Evolutionary conservation across 164 flowering plant genomes (phyloP), one percentile per base, ranked within the genome.

Genomic region (Umbilicus rupestris): DNA sequence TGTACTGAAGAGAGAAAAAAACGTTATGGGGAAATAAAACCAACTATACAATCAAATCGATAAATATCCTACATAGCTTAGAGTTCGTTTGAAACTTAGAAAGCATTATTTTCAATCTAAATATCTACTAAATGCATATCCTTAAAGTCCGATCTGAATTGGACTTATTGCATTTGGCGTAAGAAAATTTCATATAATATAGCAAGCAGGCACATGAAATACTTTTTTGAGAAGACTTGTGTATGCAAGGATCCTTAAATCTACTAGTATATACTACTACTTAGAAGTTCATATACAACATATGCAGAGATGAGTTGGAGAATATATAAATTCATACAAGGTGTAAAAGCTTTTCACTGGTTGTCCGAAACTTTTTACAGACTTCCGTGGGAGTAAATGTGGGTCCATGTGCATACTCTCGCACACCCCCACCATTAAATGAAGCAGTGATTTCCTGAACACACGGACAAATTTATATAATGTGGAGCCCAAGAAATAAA

Each of bases 301-400:
- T 28, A 30, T 30, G 29, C 7, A 55, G 60, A 55, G 5, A 55
- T 2, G 33, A 55, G 26, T n/a, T 28, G 60, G 60, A 55, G 60
- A 11, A 55, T 12, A 55, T 26, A 12, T 14, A 55, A 55, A 19
- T 14, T 55, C 84, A 24, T 83, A 93, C 98, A 68, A 84, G 88
- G 70, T 90, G 85, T 73, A 95, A 78, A 83, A 90, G 84, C 72
- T 82, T 87, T 80, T 95, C 98, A 76, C 92, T 80, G 72, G 90
- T 85, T 65, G 91, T 76, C 29, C 85, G 88, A 73, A 83, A 92
- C 31, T 74, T 78, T 62, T 92, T 85, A 71, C 97, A 90, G 74
- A 88, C 86, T 81, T 92, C 99, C 68, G 85, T 93, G 66, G 99
- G 97, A 76, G 87, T 85, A 85, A 92, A 92, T 55, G 96, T 89